These are phyloP conservation scores for Chenopodium album DNA, from an alignment of 148 eudicot species.

Conservation along the genomic window DNA sequence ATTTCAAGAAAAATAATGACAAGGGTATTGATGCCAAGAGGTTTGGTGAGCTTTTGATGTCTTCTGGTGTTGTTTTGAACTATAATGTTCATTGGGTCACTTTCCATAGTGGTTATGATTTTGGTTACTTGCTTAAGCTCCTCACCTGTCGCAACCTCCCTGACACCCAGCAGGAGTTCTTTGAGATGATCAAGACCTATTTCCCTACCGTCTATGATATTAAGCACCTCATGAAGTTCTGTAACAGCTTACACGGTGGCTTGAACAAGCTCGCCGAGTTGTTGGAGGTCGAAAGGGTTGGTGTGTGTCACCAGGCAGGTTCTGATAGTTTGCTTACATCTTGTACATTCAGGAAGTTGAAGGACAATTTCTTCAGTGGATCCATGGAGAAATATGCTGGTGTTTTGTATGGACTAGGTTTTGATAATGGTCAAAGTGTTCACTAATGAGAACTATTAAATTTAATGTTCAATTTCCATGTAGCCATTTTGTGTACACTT, in stretches of 20 bases:
- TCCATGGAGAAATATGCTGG: slow-evolving; percentile 50
- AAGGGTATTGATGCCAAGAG: slow-evolving; percentile 44
- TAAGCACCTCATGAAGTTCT: slow-evolving; percentile 48
- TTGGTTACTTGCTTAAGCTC: slow-evolving; percentile 57
- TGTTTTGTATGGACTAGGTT: slow-evolving; percentile 50
- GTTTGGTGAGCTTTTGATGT: slow-evolving; percentile 57
- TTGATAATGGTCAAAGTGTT: slow-evolving; percentile 32
- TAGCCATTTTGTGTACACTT: slow-evolving; percentile 25
- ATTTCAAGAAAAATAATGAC: slow-evolving; percentile 46
- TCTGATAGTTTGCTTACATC: slow-evolving; percentile 54
- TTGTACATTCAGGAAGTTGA: slow-evolving; percentile 49
- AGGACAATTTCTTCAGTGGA: slow-evolving; percentile 39
- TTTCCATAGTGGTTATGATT: slow-evolving; percentile 58
- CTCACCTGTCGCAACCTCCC: slow-evolving; percentile 45
- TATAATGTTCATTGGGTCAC: slow-evolving; percentile 52
- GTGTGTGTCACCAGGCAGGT: slow-evolving; percentile 48
- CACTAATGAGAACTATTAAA: slow-evolving; percentile 4
- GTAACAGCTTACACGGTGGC: slow-evolving; percentile 43
- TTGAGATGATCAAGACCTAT: slow-evolving; percentile 38
- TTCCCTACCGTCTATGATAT: slow-evolving; percentile 46
- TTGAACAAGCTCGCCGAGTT: slow-evolving; percentile 45
- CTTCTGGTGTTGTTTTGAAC: slow-evolving; percentile 53
- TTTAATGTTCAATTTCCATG: neutral
- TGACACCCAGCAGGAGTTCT: slow-evolving; percentile 44
- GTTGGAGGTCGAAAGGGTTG: slow-evolving; percentile 47